Evolutionary conservation across 2,329 filamentous ascomycete genomes (phyloP), one percentile per base, ranked within the genome.

Genomic region (Diaporthe batatas): DNA sequence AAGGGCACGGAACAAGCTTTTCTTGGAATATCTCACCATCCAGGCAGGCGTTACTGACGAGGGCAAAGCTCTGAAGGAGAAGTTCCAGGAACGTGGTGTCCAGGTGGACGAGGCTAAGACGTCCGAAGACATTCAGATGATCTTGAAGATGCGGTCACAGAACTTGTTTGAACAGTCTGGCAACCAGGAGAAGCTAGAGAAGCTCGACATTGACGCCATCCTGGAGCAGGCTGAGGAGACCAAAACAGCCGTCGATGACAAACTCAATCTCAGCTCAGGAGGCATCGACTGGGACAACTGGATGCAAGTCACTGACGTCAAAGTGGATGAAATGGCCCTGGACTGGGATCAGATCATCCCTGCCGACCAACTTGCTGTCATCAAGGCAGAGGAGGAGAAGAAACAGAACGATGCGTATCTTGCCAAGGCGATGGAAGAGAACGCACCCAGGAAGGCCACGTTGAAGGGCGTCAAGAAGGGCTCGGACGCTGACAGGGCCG

Each of bases 321-420:
- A 98, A 83, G 93, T 98, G 32, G 94, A 98, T 73, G 89, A 91
- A 67, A 85, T 90, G 64, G 84, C 86, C 76, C 91, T 98, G 34
- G 95, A 97, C 77, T 99, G 96, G 96, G 96, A 99, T 78, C 93
- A 98, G 76, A 99, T 99, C 78, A 98, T 99, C 77, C 97, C 96
- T 0, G 95, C 95, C 73, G 95, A 98, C 10, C 92, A 98, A 78
- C 89, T 99, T 23, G 95, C 95, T 21, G 92, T 91, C 74, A 93
- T 98, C 83, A 98, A 97, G 81, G 92, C 91, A 0, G 94, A 97
- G 67, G 96, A 98, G 78, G 93, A 97, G 77, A 91, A 92, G 81
- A 93, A 93, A 79, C 91, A 93, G 71, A 91, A 98, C 71, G 94
- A 95, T 18, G 91, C 93, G 59, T 97, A 96, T 76, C 90, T 98